phyloP scores from a whole-genome alignment of 495 filamentous ascomycete species.

The Tuber aestivum region DNA sequence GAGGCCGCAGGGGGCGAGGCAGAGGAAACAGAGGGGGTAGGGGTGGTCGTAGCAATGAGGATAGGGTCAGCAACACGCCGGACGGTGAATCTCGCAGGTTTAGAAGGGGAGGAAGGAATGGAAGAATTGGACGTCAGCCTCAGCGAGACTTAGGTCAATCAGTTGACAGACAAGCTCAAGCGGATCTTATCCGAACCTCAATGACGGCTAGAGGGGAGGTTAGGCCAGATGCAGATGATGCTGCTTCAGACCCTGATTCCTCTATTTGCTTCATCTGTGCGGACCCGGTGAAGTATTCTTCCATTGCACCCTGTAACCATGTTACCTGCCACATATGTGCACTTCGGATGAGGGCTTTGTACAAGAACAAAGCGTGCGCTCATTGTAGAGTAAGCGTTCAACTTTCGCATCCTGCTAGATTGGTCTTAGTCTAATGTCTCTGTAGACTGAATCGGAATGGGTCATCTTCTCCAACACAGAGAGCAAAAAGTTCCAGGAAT shows the following conservation, averaged over 20 bases:
- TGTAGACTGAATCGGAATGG: slow-evolving; percentile 67
- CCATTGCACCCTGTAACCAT: slow-evolving; percentile 89
- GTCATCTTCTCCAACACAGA: slow-evolving; percentile 88
- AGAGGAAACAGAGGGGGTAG: background rate
- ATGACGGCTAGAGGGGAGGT: slow-evolving; percentile 5
- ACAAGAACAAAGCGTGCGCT: slow-evolving; percentile 90
- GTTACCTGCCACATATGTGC: slow-evolving; percentile 93
- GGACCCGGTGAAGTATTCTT: slow-evolving; percentile 72
- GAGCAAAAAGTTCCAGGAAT: slow-evolving; percentile 76
- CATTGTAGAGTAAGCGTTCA: slow-evolving; percentile 71
- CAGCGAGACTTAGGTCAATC: slow-evolving; percentile 7
- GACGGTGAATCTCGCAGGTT: slow-evolving; percentile 2
- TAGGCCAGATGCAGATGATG: slow-evolving; percentile 28
- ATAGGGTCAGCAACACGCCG: background rate
- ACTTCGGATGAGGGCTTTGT: slow-evolving; percentile 78
- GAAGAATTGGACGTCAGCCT: slow-evolving; percentile 5
- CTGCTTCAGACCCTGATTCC: slow-evolving; percentile 51
- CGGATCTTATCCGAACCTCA: slow-evolving; percentile 7
- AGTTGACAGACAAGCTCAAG: background rate
- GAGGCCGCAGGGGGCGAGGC: slow-evolving; percentile 14
- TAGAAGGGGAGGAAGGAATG: slow-evolving; percentile 14
- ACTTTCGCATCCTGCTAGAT: slow-evolving; percentile 3
- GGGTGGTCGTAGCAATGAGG: background rate
- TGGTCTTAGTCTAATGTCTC: slow-evolving; percentile 35
- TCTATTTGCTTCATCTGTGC: slow-evolving; percentile 97